phyloP scores from a whole-genome alignment of 2,329 filamentous ascomycete species.

The Aspergillus bombycis region DNA sequence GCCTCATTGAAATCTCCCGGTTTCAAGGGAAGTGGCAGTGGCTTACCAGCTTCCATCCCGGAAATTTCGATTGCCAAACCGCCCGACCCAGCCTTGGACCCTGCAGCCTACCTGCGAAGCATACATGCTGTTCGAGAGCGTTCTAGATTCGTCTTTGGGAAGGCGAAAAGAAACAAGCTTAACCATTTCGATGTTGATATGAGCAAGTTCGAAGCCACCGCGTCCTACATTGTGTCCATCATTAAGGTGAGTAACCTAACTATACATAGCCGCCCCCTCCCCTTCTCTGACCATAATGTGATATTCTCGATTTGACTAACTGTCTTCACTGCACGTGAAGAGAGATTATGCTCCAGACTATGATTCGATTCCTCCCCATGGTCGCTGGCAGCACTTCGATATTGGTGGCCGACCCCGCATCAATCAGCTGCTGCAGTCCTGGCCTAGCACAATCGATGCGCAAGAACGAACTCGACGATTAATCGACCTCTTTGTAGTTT shows the following conservation, averaged over 20 bases:
- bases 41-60: conserved; percentile 60
- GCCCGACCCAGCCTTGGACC: conserved; percentile 85
- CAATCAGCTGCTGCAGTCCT: conserved; percentile 52
- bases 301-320: conserved; percentile 9
- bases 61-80: conserved; percentile 81
- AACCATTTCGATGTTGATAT: conserved; percentile 89
- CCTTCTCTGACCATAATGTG: conserved; percentile 8
- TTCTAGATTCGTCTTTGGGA: conserved; percentile 72
- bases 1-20: conserved; percentile 55
- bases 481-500: conserved; percentile 65
- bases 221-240: conserved; percentile 84
- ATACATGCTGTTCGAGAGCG: conserved; percentile 85
- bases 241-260: conserved; percentile 70
- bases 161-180: conserved; percentile 75
- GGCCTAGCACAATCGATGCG: conserved; percentile 53
- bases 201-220: conserved; percentile 79
- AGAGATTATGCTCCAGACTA: conserved; percentile 72
- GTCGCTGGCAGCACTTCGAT: conserved; percentile 68
- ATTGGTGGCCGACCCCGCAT: conserved; percentile 60
- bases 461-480: conserved; percentile 58
- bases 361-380: conserved; percentile 77
- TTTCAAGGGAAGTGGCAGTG: conserved; percentile 51
- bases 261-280: neutral
- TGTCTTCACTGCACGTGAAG: conserved; percentile 42
- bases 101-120: conserved; percentile 87